These are phyloP conservation scores for Rhodotorula sp. DNA, from an alignment of 1,284 basidiomycete genomes.

Conservation along the genomic window DNA sequence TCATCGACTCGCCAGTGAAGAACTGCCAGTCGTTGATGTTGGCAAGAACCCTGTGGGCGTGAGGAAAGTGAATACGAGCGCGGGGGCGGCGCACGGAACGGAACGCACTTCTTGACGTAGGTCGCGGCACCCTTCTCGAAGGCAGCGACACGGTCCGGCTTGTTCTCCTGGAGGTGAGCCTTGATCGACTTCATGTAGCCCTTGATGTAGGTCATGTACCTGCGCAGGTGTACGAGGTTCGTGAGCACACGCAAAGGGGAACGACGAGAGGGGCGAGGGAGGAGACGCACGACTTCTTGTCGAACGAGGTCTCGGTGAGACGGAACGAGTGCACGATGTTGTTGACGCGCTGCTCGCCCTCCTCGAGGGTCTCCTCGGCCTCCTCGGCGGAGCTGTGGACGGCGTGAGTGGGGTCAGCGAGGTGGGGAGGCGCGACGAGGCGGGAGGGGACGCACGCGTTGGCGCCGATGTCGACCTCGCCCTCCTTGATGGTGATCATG, in stretches of 20 bases:
- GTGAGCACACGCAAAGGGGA: too few relatives aligned
- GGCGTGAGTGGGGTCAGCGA: background rate
- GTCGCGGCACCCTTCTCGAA: conserved; percentile 82
- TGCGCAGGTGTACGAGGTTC: background rate
- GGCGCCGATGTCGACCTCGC: conserved; percentile 87
- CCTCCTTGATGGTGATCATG: conserved; percentile 73
- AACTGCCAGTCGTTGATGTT: conserved; percentile 91
- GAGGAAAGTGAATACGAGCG: background rate
- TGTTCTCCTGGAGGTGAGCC: conserved; percentile 59
- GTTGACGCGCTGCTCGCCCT: conserved; percentile 76
- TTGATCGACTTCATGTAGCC: conserved; percentile 82
- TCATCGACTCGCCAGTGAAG: conserved; percentile 84
- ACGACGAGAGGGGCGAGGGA: conserved; percentile 7
- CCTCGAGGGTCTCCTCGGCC: conserved; percentile 76
- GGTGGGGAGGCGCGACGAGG: conserved; percentile 48
- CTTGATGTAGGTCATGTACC: conserved; percentile 48
- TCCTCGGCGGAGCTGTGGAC: conserved; percentile 70
- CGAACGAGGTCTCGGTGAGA: conserved; percentile 78
- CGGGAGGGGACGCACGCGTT: conserved; percentile 27
- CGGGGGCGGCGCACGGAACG: background rate
- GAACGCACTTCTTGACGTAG: conserved; percentile 64
- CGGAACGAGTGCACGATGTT: conserved; percentile 93
- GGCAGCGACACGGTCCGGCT: conserved; percentile 69
- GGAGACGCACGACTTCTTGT: conserved; percentile 78
- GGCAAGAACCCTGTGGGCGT: conserved; percentile 71